These are phyloP conservation scores for Cryptococcus depauperatus DNA, from an alignment of 1,284 basidiomycete genomes.

Conservation along the genomic window DNA sequence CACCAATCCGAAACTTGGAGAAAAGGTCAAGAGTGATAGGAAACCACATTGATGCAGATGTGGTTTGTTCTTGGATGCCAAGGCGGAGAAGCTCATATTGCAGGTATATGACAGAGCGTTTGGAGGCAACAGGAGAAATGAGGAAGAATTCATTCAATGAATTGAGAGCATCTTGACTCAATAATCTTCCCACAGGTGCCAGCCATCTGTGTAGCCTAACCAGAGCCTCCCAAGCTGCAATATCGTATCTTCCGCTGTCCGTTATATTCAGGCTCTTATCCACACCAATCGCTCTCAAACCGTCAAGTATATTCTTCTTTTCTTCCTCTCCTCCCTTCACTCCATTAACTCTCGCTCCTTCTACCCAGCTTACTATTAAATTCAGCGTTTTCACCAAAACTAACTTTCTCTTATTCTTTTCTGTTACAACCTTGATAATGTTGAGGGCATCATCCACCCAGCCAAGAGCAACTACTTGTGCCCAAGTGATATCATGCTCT, in stretches of 20 bases:
- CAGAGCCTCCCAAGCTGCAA: constrained; percentile 1
- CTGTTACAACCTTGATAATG: constrained; percentile 5
- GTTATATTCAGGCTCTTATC: neutral
- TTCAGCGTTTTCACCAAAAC: constrained; percentile 39
- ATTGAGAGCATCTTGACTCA: neutral
- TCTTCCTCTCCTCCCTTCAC: constrained; percentile 59
- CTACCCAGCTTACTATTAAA: constrained; percentile 54
- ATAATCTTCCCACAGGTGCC: constrained; percentile 3
- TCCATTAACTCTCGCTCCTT: constrained; percentile 65
- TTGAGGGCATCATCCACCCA: constrained; percentile 59
- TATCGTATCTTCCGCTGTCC: neutral
- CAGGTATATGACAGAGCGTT: neutral
- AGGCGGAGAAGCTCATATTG: constrained; percentile 7
- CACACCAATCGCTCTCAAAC: constrained; percentile 1
- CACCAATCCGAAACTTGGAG: constrained; percentile 27
- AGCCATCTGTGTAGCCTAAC: constrained; percentile 7
- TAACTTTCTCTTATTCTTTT: constrained; percentile 42
- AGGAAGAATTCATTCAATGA: neutral
- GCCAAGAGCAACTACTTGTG: constrained; percentile 64
- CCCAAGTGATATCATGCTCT: constrained; percentile 82
- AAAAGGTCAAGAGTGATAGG: constrained; percentile 19
- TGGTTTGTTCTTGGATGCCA: neutral
- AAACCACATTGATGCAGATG: constrained; percentile 4
- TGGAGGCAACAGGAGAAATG: neutral
- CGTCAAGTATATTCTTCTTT: constrained; percentile 16